Base-by-base conservation (phyloP, 805 yeast species). In the Cyberlindnera americana region DNA sequence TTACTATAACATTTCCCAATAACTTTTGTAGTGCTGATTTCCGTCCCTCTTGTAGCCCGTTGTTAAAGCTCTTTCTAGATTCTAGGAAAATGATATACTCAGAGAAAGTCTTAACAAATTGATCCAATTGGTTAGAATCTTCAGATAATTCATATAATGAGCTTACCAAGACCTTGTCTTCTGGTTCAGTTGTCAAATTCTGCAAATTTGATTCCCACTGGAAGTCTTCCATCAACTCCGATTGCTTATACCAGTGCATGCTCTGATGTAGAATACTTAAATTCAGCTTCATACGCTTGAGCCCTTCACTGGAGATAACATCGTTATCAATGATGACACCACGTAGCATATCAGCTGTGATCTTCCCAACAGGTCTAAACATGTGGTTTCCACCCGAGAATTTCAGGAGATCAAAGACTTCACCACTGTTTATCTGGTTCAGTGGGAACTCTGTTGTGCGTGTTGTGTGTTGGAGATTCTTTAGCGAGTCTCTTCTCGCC, bases 281-380 rank as follows among this genome's bases (percentile, higher is more conserved):
- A 23, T 21, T 24, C 7, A 9, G 6, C 12, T 19, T 17, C 25
- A n/a, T 32, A 26, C 37, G 29, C 4, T 9, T 13, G 19, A 47
- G 19, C 23, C 18, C n/a, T 4, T 24, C 30, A 3, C 5, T 15
- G 6, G 30, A 27, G 7, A 43, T 32, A 11, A 16, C 19, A 27
- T 43, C 33, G 11, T n/a, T 5, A 14, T 38, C 38, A 14, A 47
- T 9, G n/a, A 47, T 17, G 3, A 21, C 18, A 19, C 37, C 33
- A 8, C 50, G 37, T 9, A 47, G 25, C 35, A 43, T 41, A 23
- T 47, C 50, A 3, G 44, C 41, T 12, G 44, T 41, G 25, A 43
- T 25, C 9, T 11, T 10, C 3, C 43, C 36, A 11, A 29, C 25
- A 1, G 5, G n/a, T 17, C 12, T 33, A 30, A 45, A 40, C 26